A percentile compares a stretch with the other conserved stretches of the same genome.
Evolutionary conservation across 495 filamentous ascomycete genomes (phyloP).

Genomic region (Pyronema domesticum): DNA sequence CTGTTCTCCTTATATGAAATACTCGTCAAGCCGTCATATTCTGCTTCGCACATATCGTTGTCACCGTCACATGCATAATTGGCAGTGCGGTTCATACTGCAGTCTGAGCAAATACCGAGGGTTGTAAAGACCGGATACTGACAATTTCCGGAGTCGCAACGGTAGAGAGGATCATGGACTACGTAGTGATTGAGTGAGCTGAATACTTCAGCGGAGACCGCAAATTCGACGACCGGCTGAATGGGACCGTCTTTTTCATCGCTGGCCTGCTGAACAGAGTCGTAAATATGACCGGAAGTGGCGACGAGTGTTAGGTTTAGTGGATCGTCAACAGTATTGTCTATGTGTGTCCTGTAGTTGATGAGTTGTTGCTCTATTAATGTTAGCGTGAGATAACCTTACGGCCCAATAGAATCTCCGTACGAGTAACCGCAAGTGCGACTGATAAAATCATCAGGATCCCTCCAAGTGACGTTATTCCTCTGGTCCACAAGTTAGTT

Average conservation of each 20-base stretch:
- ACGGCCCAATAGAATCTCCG: background rate
- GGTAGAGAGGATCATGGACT: conserved; percentile 7
- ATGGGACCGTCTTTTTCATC: background rate
- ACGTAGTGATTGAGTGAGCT: conserved; percentile 6
- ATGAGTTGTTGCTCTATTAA: conserved; percentile 18
- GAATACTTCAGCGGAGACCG: conserved; percentile 9
- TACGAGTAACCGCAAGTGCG: background rate
- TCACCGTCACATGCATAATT: conserved; percentile 5
- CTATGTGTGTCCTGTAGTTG: conserved; percentile 11
- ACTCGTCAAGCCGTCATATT: conserved; percentile 6
- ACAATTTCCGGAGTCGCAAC: conserved; percentile 13
- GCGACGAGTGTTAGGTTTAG: background rate
- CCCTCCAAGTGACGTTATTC: background rate
- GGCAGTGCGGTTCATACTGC: conserved; percentile 6
- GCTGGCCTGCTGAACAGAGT: background rate
- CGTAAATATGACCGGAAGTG: background rate
- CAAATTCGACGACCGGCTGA: background rate
- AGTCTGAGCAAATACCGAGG: conserved; percentile 15
- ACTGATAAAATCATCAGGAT: background rate
- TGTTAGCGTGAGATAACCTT: background rate
- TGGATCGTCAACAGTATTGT: background rate
- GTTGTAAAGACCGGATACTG: conserved; percentile 9
- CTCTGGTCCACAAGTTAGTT: background rate
- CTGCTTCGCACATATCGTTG: conserved; percentile 6
- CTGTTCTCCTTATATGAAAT: background rate